phyloP scores from a whole-genome alignment of 2,329 filamentous ascomycete genomes.

The Chrysoporthe austroafricana region DNA sequence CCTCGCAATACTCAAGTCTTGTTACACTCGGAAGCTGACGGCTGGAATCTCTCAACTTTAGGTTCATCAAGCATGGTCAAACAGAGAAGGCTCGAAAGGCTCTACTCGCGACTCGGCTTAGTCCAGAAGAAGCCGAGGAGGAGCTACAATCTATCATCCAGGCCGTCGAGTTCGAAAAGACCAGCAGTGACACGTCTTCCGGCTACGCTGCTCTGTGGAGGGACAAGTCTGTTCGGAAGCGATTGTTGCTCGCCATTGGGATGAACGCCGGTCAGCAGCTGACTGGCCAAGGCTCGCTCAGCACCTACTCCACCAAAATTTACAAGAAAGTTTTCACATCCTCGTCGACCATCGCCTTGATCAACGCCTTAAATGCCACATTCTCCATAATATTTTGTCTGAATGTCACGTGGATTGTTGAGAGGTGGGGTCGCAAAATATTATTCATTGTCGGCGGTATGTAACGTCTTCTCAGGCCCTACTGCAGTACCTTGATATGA shows the following conservation, averaged over 20 bases:
- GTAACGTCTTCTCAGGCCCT: not conserved
- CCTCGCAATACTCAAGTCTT: not conserved
- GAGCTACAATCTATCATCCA: conserved; percentile 68
- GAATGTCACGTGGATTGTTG: conserved; percentile 74
- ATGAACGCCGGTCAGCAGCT: conserved; percentile 74
- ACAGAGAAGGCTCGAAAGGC: conserved; percentile 62
- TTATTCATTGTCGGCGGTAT: conserved; percentile 67
- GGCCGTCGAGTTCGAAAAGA: conserved; percentile 72
- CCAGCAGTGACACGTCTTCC: conserved; percentile 63
- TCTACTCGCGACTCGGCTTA: conserved; percentile 62
- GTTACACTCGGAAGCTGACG: not conserved
- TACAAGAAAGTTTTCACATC: conserved; percentile 71
- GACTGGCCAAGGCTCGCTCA: conserved; percentile 74
- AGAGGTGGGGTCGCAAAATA: conserved; percentile 71
- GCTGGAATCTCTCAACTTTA: not conserved
- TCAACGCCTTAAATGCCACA: conserved; percentile 76
- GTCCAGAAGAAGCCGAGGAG: conserved; percentile 67
- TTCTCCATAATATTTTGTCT: conserved; percentile 74
- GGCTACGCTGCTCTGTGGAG: conserved; percentile 71
- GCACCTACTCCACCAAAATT: conserved; percentile 74
- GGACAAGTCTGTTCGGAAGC: conserved; percentile 69
- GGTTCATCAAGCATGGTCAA: conserved; percentile 56
- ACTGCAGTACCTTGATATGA: not conserved
- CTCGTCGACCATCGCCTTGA: conserved; percentile 65
- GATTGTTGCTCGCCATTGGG: conserved; percentile 66